Evolutionary conservation across 305 asterid species (phyloP).

Genomic region (Euphrasia arctica): DNA sequence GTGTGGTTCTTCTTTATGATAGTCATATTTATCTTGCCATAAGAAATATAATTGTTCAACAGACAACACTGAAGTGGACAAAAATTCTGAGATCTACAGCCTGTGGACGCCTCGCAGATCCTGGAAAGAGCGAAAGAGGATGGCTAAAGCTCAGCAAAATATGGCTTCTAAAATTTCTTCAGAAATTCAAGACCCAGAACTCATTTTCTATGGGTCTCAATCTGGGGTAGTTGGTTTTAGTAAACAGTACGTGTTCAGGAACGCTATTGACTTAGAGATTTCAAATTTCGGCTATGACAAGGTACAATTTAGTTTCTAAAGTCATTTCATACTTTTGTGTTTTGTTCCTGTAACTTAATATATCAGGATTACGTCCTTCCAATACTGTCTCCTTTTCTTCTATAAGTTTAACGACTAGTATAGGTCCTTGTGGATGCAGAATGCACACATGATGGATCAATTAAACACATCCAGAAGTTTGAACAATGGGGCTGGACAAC

Average conservation of each 20-base stretch:
- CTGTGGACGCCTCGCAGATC: slow-evolving; percentile 75
- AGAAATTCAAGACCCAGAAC: slow-evolving; percentile 67
- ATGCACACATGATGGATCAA: slow-evolving; percentile 96
- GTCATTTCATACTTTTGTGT: neutral
- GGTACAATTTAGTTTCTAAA: slow-evolving; percentile 30
- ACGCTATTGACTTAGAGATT: slow-evolving; percentile 35
- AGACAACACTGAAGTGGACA: slow-evolving; percentile 35
- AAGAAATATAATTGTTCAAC: slow-evolving; percentile 22
- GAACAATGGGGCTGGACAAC: slow-evolving; percentile 99
- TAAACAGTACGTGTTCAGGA: slow-evolving; percentile 44
- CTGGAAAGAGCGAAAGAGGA: slow-evolving; percentile 83
- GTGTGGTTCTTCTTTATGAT: slow-evolving; percentile 12
- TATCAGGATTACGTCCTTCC: neutral
- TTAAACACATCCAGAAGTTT: slow-evolving; percentile 85
- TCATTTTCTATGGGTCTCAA: slow-evolving; percentile 65
- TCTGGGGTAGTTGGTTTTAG: slow-evolving; percentile 85
- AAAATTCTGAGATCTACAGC: slow-evolving; percentile 43
- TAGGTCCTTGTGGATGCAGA: slow-evolving; percentile 98
- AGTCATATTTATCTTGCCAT: slow-evolving; percentile 19
- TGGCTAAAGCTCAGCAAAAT: slow-evolving; percentile 48
- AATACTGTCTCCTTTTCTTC: too few species aligned
- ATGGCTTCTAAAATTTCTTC: slow-evolving; percentile 32
- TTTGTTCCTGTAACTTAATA: slow-evolving; percentile 1
- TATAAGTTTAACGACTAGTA: slow-evolving; percentile 21
- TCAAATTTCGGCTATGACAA: slow-evolving; percentile 71